A percentile compares a stretch with the other conserved stretches of the same genome.
Conservation (phyloP, 371 early-diverging fungal genomes). For the Blakeslea trispora region DNA sequence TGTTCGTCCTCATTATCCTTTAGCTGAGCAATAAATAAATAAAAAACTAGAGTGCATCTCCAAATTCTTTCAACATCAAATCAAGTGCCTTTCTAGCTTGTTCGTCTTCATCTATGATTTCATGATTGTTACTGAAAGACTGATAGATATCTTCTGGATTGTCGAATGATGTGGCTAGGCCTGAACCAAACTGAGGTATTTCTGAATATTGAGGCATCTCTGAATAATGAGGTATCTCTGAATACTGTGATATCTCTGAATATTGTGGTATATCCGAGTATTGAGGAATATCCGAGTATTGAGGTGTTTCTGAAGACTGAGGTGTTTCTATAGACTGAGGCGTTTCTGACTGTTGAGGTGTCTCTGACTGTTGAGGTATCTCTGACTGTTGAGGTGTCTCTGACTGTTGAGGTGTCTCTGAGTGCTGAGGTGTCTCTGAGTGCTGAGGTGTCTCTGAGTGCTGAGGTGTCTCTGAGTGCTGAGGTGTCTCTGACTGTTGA, state of each 20-base stretch:
- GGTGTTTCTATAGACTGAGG: too few species aligned
- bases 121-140: background rate
- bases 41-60: slow-evolving; percentile 11
- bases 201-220: background rate
- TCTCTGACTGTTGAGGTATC: background rate
- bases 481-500: background rate
- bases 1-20: slow-evolving; percentile 52
- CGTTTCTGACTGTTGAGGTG: too few species aligned
- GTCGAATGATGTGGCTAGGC: too few species aligned
- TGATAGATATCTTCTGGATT: background rate
- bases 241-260: background rate
- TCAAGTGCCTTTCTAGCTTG: slow-evolving; percentile 19
- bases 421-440: too few species aligned
- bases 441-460: background rate
- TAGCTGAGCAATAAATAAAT: slow-evolving; percentile 21
- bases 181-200: too few species aligned
- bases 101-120: slow-evolving; percentile 19
- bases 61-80: slow-evolving; percentile 24
- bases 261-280: too few species aligned
- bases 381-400: too few species aligned
- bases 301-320: background rate
- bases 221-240: too few species aligned
- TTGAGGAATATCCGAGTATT: too few species aligned
- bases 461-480: too few species aligned
- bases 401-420: background rate